A percentile compares a stretch with the other conserved stretches of the same genome.
These are phyloP conservation scores for Pythium insidiosum DNA, from an alignment of 352 stramenopile genomes.

Conservation along the genomic window DNA sequence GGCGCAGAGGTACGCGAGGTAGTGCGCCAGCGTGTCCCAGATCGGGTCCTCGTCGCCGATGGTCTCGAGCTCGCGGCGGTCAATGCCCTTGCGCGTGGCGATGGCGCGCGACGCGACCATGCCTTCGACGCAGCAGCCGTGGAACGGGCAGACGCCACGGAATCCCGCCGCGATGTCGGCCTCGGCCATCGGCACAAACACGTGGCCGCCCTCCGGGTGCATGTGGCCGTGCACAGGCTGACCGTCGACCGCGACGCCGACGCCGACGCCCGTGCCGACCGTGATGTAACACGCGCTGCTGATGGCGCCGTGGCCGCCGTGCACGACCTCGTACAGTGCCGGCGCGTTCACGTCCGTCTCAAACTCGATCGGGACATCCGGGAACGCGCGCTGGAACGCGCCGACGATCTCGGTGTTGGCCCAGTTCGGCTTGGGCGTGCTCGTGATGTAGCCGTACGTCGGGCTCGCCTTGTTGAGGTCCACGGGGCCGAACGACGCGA, in stretches of 20 bases:
- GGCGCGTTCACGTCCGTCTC: constrained; percentile 98
- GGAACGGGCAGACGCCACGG: constrained; percentile 84
- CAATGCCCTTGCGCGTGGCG: constrained; percentile 75
- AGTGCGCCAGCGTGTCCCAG: constrained; percentile 93
- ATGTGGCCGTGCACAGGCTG: constrained; percentile 91
- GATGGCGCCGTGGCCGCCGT: constrained; percentile 71
- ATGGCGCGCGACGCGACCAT: constrained; percentile 89
- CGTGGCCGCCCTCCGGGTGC: constrained; percentile 92
- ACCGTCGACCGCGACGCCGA: constrained; percentile 91
- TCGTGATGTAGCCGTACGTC: constrained; percentile 94
- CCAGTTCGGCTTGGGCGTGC: constrained; percentile 93
- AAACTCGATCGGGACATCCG: constrained; percentile 77
- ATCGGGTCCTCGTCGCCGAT: constrained; percentile 85
- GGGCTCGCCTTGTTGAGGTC: constrained; percentile 73
- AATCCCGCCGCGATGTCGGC: constrained; percentile 75
- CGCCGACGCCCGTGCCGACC: constrained; percentile 93
- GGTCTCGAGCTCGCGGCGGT: constrained; percentile 53
- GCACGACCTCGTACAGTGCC: constrained; percentile 89
- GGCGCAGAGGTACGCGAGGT: constrained; percentile 92
- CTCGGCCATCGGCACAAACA: constrained; percentile 54
- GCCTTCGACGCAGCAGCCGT: constrained; percentile 90
- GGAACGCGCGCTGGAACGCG: constrained; percentile 69
- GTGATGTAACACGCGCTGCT: constrained; percentile 92
- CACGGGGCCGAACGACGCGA: constrained; percentile 93
- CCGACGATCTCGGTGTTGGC: constrained; percentile 71